These are phyloP conservation scores for Monosporascus cannonballus DNA, from an alignment of 2,329 filamentous ascomycete species.

Conservation along the genomic window DNA sequence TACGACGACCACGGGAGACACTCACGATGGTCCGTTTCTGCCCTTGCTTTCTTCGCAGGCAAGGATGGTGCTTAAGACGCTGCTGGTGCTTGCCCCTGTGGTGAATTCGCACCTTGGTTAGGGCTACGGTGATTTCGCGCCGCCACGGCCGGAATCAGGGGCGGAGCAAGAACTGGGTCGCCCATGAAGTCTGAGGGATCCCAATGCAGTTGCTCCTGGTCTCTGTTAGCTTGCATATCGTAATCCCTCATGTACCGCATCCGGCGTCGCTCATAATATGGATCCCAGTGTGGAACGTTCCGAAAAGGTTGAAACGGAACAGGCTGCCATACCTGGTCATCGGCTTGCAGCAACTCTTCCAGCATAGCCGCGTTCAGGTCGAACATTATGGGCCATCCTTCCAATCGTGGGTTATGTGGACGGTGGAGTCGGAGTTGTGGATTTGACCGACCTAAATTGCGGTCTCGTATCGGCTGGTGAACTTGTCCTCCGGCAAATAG, in stretches of 20 bases:
- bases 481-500: not conserved
- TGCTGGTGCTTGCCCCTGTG: not conserved
- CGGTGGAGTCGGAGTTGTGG: not conserved
- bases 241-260: not conserved
- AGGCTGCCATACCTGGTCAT: too few species aligned
- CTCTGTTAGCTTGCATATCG: not conserved
- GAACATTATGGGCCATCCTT: too few species aligned
- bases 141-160: not conserved
- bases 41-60: too few species aligned
- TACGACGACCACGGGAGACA: too few species aligned
- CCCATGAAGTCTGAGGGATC: not conserved
- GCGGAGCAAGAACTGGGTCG: not conserved
- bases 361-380: too few species aligned
- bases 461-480: not conserved
- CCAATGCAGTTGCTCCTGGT: not conserved
- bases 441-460: not conserved
- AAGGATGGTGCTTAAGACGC: too few species aligned
- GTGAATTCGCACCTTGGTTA: not conserved
- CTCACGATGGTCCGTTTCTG: too few species aligned
- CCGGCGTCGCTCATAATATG: too few species aligned
- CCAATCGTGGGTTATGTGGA: too few species aligned
- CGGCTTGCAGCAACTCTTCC: too few species aligned
- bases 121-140: not conserved
- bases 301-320: too few species aligned
- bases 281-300: too few species aligned